These are phyloP conservation scores for Hymenoscyphus fraxineus DNA, from an alignment of 2,329 filamentous ascomycete species.

Conservation along the genomic window DNA sequence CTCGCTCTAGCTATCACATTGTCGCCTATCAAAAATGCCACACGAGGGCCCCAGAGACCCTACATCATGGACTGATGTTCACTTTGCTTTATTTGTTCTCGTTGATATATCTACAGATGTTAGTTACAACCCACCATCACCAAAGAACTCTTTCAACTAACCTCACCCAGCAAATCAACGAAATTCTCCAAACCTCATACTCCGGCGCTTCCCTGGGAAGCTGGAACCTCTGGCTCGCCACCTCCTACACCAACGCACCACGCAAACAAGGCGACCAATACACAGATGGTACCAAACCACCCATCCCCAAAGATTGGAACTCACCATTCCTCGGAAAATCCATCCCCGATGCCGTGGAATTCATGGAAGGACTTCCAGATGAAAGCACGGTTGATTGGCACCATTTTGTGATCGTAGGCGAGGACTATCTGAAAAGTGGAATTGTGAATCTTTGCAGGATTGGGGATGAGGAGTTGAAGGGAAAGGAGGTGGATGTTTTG, in stretches of 20 bases:
- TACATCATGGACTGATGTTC: neutral
- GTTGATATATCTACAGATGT: constrained; percentile 1
- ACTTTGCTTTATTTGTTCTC: constrained; percentile 2
- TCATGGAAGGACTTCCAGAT: neutral
- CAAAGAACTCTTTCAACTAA: neutral
- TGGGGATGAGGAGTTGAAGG: constrained; percentile 5
- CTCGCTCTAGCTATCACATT: neutral
- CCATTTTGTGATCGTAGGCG: neutral
- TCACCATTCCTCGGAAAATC: constrained; percentile 1
- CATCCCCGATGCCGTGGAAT: neutral
- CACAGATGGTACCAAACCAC: neutral
- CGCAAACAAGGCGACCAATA: neutral
- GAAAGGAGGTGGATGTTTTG: neutral
- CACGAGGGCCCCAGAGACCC: constrained; percentile 1
- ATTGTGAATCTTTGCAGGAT: constrained; percentile 5
- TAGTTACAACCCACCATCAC: neutral
- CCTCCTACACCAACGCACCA: neutral
- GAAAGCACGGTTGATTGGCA: neutral
- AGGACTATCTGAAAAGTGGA: neutral
- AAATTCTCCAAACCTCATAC: constrained; percentile 1
- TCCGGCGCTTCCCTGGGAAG: neutral
- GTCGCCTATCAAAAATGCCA: neutral
- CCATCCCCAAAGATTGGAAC: constrained; percentile 2
- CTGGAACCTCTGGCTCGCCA: constrained; percentile 2
- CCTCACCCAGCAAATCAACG: constrained; percentile 2